Percentiles rank a stretch among this genome's conserved stretches.
Evolutionary conservation across 352 stramenopile species (phyloP).

Genomic region (Phytophthora citrophthora): DNA sequence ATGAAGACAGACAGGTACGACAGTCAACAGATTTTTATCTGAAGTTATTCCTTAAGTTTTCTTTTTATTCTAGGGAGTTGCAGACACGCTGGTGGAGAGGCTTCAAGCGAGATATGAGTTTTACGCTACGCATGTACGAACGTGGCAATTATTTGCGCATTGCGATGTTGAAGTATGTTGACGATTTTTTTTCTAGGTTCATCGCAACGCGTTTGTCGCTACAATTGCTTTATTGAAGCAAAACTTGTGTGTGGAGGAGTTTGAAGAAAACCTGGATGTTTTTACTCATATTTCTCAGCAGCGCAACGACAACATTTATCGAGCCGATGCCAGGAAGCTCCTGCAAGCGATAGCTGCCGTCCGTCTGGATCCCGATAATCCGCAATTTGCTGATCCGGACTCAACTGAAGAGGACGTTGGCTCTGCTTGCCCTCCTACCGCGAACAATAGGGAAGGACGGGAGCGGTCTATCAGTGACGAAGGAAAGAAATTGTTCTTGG

Average conservation of each 20-base stretch:
- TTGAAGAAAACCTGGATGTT: conserved; percentile 78
- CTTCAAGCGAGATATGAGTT: conserved; percentile 87
- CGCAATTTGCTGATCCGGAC: conserved; percentile 74
- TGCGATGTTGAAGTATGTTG: neutral
- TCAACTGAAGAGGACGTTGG: conserved; percentile 60
- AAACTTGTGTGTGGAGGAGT: conserved; percentile 79
- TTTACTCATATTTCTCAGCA: conserved; percentile 89
- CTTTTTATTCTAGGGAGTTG: conserved; percentile 56
- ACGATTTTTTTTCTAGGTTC: conserved; percentile 50
- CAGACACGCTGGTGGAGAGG: conserved; percentile 85
- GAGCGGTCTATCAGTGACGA: conserved; percentile 85
- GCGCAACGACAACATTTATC: conserved; percentile 84
- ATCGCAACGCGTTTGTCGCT: conserved; percentile 76
- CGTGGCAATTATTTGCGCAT: neutral
- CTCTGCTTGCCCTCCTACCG: conserved; percentile 62
- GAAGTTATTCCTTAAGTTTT: neutral
- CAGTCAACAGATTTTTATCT: neutral
- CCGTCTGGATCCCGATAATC: conserved; percentile 78
- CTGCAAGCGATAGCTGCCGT: conserved; percentile 84
- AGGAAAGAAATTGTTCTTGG: conserved; percentile 83
- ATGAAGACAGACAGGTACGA: conserved; percentile 73
- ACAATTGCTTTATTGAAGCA: conserved; percentile 79
- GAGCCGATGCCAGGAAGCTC: conserved; percentile 80
- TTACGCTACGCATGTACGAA: conserved; percentile 71
- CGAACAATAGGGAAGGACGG: conserved; percentile 67